Base-by-base conservation (phyloP, 2,329 filamentous ascomycete species). In the Cryphonectria parasitica region DNA sequence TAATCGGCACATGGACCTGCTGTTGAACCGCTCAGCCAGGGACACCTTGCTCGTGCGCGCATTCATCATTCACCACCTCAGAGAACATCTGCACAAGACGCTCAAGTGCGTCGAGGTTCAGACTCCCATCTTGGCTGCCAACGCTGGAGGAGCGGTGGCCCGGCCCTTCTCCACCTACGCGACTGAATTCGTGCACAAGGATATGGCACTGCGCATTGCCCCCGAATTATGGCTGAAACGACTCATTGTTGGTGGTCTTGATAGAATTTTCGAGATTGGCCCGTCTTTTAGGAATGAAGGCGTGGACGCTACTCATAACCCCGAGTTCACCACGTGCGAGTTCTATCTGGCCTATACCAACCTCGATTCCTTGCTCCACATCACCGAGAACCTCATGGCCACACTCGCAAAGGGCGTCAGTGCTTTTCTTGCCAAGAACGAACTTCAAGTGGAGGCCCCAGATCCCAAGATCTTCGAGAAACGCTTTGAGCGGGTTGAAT, bases 291-390 rank as follows among this genome's bases (percentile, higher is more conserved):
- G 96, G 60, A 99, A 99, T 78, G 96, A 99, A 83, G 93, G 94
- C 79, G 83, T 97, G 49, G 95, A 98, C 79, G 88, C 88, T 41
- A 97, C 94, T 0, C 96, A 99, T 79, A 99, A 99, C 78, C 95
- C 96, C 0, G 96, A 99, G 78, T 99, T 98, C 82, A 96, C 93
- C 61, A 98, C 93, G 72, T 98, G 95, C 84, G 96, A 99, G 82
- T 98, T 97, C 82, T 99, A 99, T 81, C 91, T 92, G 72, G 91
- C 95, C 2, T 97, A 95, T 77, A 90, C 91, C 72, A 92, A 91
- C 74, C 86, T 98, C 0, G 83, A 90, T 49, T 88, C 92, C 58
- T 83, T 98, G 66, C 94, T 97, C 77, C 78, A 80, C 28, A 88
- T 90, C 78, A 98, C 95, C 0, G 92, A 96, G 79, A 83, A 86